Base-by-base conservation (phyloP, 2,329 filamentous ascomycete genomes). In the Ustulina deusta region DNA sequence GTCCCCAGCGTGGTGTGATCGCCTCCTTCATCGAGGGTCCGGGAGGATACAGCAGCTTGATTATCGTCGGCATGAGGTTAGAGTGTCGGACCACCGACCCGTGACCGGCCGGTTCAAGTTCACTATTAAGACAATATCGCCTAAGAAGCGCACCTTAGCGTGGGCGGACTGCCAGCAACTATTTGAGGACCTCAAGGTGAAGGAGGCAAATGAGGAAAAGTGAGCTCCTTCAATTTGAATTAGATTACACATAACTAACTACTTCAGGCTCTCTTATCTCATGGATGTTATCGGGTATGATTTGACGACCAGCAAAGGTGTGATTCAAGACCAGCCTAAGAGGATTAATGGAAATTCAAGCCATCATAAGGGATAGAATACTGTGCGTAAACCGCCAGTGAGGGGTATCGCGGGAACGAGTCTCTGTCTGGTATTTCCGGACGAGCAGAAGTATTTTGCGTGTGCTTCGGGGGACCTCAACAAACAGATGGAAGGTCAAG, bases 1-100 rank as follows among this genome's bases (percentile, higher is more conserved):
- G 57, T 91, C 93, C 25, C 96, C 96, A 0, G 96, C 96, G 0
- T 99, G 96, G 96, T 99, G 96, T 78, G 96, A 99, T 82, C 89
- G 96, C 40, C 82, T 99, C 42, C 83, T 99, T n/a, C 97, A 93
- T 77, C 88, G 94, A 25, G 93, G 93, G 25, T 81, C 91, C 13
- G 93, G 93, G 32, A 89, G 92, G 63, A 90, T 98, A 74, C 91
- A 93, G 79, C 94, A 98, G 79, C 82, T 94, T 56, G 93, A 97
- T 71, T 99, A 99, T 79, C 85, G 87, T 57, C 85, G 96, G 56
- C 95, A 97, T 80, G 96, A 98, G 79, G 91, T 98, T 38, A 87
- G 91, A 68, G 92, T 95, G 5, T 97, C 93, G 36, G 96, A 99
- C 78, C 96, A 99, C 80, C 86, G 96, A 71, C 96, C 96, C 10